A percentile compares a stretch with the other conserved stretches of the same genome.
These are phyloP conservation scores for Neofusicoccum kwambonambiense DNA, from an alignment of 2,329 filamentous ascomycete genomes.

Conservation along the genomic window DNA sequence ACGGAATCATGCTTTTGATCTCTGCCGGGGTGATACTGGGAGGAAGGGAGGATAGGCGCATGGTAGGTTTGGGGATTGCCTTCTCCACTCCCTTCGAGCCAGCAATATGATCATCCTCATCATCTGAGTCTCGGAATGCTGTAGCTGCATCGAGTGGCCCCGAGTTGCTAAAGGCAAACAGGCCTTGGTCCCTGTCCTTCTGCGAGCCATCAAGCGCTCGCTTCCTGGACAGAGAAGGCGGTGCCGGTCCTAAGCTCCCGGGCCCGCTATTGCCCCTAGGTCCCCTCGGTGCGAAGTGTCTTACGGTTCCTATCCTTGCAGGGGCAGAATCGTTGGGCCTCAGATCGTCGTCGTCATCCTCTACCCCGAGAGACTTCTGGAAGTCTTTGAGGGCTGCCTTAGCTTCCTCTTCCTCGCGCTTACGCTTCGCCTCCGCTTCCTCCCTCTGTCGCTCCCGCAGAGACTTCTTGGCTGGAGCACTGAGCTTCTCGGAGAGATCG, in stretches of 20 bases:
- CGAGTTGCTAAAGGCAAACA: conserved; percentile 42
- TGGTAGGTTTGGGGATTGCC: conserved; percentile 53
- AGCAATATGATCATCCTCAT: conserved; percentile 43
- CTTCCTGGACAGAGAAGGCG: conserved; percentile 43
- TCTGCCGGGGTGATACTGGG: conserved; percentile 51
- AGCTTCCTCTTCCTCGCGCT: conserved; percentile 81
- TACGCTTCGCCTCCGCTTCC: conserved; percentile 84
- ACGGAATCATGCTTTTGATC: conserved; percentile 49
- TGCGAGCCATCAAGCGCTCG: conserved; percentile 44
- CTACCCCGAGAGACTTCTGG: conserved; percentile 71
- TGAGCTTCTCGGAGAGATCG: conserved; percentile 72
- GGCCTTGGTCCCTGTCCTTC: conserved; percentile 29
- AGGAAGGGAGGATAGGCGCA: conserved; percentile 55
- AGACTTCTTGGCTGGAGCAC: conserved; percentile 80
- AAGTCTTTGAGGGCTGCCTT: conserved; percentile 86
- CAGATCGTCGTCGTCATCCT: conserved; percentile 41
- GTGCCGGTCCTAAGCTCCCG: conserved; percentile 48
- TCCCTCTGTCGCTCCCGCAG: conserved; percentile 85
- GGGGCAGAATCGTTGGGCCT: conserved; percentile 20
- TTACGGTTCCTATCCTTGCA: conserved; percentile 23
- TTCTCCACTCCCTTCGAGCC: conserved; percentile 46
- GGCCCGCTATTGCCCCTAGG: conserved; percentile 48
- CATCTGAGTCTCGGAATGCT: conserved; percentile 41
- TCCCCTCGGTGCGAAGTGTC: conserved; percentile 57
- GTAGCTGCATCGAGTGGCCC: conserved; percentile 33